Evolutionary conservation across 805 yeast genomes (phyloP), one percentile per base, ranked within the genome.

Genomic region (Nakazawaea ambrosiae): DNA sequence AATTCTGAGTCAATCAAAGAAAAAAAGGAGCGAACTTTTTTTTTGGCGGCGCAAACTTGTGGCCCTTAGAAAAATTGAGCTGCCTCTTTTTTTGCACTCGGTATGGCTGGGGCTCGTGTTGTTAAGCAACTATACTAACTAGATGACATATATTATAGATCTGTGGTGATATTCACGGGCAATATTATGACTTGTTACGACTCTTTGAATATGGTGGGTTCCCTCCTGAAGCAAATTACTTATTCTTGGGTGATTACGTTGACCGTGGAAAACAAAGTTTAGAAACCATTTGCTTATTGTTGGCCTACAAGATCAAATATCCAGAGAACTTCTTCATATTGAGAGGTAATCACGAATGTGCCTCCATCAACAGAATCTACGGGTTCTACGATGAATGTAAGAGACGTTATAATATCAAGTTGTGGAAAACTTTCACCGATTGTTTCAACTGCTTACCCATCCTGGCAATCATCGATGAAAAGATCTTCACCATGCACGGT

Each of bases 111-210:
- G n/a, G n/a, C n/a, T n/a, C n/a, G n/a, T n/a, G n/a, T n/a, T n/a
- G n/a, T n/a, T n/a, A n/a, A n/a, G n/a, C n/a, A n/a, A n/a, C n/a
- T n/a, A n/a, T 27, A 28, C 31, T 28, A 28, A 28, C 31, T 14
- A n/a, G 12, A 8, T 26, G 16, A 26, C 14, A n/a, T n/a, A n/a
- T 14, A 26, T 8, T 6, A 22, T 44, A 73, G 67, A 83, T 83
- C 42, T 88, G 96, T 67, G 98, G 98, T 63, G 98, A 90, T 62
- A 92, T 90, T 55, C 98, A 90, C 62, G 98, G 98, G 41, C 98
- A 90, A 66, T 90, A 92, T 65, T 90, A 90, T 58, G 98, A 90
- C 63, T 75, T 90, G 53, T 73, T 90, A 59, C 82, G 98, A 63
- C 75, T 90, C 52, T 90, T 90, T 55, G 97, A 92, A 68, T 90